These are phyloP conservation scores for Tricholoma saponaceum DNA, from an alignment of 768 basidiomycete species.

Conservation along the genomic window DNA sequence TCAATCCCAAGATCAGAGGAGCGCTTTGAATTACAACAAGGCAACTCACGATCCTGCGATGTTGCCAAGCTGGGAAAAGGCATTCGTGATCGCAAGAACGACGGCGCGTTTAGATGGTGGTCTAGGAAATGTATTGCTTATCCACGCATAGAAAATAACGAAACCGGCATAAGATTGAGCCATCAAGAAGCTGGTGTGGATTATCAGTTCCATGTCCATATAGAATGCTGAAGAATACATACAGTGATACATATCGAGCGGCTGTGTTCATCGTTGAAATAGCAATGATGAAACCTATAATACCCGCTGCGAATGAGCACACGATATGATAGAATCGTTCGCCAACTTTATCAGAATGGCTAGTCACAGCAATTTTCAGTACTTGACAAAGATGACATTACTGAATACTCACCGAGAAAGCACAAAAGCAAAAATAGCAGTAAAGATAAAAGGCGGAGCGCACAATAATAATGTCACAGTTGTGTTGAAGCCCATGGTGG, in stretches of 20 bases:
- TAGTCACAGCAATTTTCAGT: conserved; percentile 14
- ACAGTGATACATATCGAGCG: conserved; percentile 66
- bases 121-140: conserved; percentile 45
- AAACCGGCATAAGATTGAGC: conserved; percentile 72
- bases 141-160: conserved; percentile 58
- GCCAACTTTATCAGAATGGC: conserved; percentile 66
- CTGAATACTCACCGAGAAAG: conserved; percentile 39
- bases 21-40: not conserved
- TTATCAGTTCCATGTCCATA: not conserved
- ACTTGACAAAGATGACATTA: not conserved
- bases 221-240: conserved; percentile 15
- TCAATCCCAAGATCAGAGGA: not conserved
- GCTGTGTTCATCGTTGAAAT: conserved; percentile 58
- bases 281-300: conserved; percentile 66
- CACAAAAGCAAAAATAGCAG: conserved; percentile 51
- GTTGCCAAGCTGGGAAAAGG: conserved; percentile 81
- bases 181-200: conserved; percentile 62
- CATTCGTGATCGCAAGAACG: conserved; percentile 80
- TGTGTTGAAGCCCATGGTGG: conserved; percentile 62
- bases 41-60: conserved; percentile 71
- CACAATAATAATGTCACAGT: conserved; percentile 60
- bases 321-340: conserved; percentile 73
- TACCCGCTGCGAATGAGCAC: conserved; percentile 49
- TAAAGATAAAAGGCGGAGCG: conserved; percentile 60
- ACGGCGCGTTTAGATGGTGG: conserved; percentile 86